Evolutionary conservation across 1,139 yeast species (phyloP).

Genomic region (Taphrina sp.): DNA sequence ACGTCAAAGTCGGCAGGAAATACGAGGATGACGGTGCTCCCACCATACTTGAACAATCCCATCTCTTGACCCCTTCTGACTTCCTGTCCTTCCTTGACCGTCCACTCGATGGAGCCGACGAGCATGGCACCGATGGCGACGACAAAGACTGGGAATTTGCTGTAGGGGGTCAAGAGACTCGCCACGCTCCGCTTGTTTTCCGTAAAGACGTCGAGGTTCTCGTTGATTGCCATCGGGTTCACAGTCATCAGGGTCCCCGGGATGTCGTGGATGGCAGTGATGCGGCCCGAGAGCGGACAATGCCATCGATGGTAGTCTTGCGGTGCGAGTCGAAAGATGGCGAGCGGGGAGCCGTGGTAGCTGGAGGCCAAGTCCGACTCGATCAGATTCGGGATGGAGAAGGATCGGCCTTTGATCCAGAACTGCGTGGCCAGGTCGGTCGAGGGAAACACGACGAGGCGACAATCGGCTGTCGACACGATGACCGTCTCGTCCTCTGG

Average conservation of each 20-base stretch:
- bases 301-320: constrained; percentile 96
- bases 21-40: constrained; percentile 76
- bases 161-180: not conserved
- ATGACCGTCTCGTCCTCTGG: constrained; percentile 52
- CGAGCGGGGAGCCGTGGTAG: constrained; percentile 60
- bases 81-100: constrained; percentile 60
- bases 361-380: constrained; percentile 55
- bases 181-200: constrained; percentile 78
- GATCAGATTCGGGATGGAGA: constrained; percentile 63
- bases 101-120: constrained; percentile 86
- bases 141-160: constrained; percentile 59
- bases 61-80: constrained; percentile 74
- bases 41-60: constrained; percentile 96
- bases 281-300: constrained; percentile 71
- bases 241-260: constrained; percentile 93
- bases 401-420: constrained; percentile 87
- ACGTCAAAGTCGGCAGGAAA: constrained; percentile 47
- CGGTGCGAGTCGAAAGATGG: constrained; percentile 86
- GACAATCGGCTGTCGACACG: constrained; percentile 83
- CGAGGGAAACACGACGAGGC: constrained; percentile 68
- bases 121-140: constrained; percentile 96
- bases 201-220: constrained; percentile 84
- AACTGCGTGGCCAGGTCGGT: constrained; percentile 65
- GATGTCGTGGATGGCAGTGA: constrained; percentile 64
- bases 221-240: constrained; percentile 93